Base-by-base conservation (phyloP, 371 early-diverging fungal genomes). In the Mucor irregularis region DNA sequence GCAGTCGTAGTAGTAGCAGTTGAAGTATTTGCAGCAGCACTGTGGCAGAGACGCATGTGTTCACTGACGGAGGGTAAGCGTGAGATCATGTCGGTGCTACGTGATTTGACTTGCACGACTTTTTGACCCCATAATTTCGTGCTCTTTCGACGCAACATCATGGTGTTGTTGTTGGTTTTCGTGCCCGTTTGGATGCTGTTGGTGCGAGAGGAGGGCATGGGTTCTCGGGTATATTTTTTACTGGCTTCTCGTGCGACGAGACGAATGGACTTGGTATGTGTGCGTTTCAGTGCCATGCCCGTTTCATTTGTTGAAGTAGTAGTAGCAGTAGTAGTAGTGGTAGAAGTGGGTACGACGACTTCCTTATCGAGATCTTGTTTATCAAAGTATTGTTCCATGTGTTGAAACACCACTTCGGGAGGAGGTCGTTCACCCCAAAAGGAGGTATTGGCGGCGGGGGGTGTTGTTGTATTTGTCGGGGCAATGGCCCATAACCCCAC, bases 371-470 rank as follows among this genome's bases (percentile, higher is more conserved):
- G 63, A 57, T 92, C 90, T 52, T 92, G 87, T 21, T 78, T 83
- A 29, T 88, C 90, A 66, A 92, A 91, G 61, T 85, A 92, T 42
- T 80, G 63, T 37, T 89, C 90, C 54, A 90, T 69, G 59, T 90
- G 82, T 49, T 89, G 83, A 22, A 81, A 79, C 31, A 92, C 85
- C 14, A 85, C 78, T 40, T 91, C 88, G 8, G 88, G 71, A 0
- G 89, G 88, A 7, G 93, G 93, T 4, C 93, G 81, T 46, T 85
- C 89, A 4, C 83, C 83, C 88, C 88, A 87, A 52, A 75, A 83
- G 7, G 51, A 54, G 1, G 52, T 13, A 19, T 25, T 11, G n/a
- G 42, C 21, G 33, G 10, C 16, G 37, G 28, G n/a, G 14, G 51
- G 30, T 17, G 51, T 31, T 19, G 45, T 19, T n/a, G 52, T n/a